Evolutionary conservation across 495 filamentous ascomycete genomes (phyloP).

Genomic region (Darksidea phi): DNA sequence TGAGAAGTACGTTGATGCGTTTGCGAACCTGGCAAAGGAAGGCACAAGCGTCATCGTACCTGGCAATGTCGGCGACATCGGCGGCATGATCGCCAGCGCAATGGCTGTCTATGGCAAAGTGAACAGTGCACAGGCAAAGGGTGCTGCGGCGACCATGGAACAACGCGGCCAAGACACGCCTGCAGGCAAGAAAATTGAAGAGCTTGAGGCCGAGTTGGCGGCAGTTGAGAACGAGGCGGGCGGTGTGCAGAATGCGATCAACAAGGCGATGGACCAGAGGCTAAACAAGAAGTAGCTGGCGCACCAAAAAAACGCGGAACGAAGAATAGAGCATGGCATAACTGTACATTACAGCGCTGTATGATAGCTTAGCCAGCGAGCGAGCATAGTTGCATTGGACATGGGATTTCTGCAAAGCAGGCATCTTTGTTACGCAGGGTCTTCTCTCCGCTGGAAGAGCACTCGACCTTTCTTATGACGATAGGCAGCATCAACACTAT

Average conservation of each 20-base stretch:
- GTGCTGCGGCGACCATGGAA: slow-evolving; percentile 54
- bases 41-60: slow-evolving; percentile 92
- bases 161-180: slow-evolving; percentile 6
- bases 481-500: neutral
- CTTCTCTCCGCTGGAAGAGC: slow-evolving; percentile 3
- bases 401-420: neutral
- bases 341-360: neutral
- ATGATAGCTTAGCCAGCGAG: neutral
- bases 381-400: too few species aligned
- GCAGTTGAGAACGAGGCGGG: slow-evolving; percentile 13
- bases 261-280: slow-evolving; percentile 33
- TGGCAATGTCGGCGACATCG: slow-evolving; percentile 95
- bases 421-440: neutral
- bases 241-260: slow-evolving; percentile 19
- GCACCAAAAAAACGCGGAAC: neutral
- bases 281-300: slow-evolving; percentile 18
- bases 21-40: slow-evolving; percentile 85
- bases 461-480: slow-evolving; percentile 1
- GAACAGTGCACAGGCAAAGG: slow-evolving; percentile 74
- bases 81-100: slow-evolving; percentile 94
- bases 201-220: slow-evolving; percentile 28
- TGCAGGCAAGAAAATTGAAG: slow-evolving; percentile 26
- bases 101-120: slow-evolving; percentile 96
- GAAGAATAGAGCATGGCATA: neutral
- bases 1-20: slow-evolving; percentile 97